Conservation (phyloP, 352 stramenopile species). For the Pilasporangium apinafurcum region DNA sequence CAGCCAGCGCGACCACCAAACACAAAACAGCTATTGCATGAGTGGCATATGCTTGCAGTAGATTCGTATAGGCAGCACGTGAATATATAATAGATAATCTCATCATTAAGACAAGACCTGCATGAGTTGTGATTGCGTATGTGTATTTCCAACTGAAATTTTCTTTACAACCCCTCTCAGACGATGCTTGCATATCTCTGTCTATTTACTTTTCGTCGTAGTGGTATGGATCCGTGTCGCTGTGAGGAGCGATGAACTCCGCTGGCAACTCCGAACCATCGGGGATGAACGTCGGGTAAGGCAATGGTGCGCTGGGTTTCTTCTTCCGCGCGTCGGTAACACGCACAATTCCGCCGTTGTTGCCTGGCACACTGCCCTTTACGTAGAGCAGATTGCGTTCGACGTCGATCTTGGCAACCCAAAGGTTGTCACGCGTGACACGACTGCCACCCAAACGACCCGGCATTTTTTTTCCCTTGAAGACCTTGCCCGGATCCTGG, state of each 20-base stretch:
- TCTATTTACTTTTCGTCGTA: conserved; percentile 75
- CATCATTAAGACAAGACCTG: too few relatives aligned
- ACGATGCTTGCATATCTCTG: too few relatives aligned
- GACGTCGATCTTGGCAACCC: conserved; percentile 89
- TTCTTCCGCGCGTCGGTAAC: conserved; percentile 88
- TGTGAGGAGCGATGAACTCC: conserved; percentile 73
- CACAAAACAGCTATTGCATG: too few relatives aligned
- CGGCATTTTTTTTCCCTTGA: conserved; percentile 99
- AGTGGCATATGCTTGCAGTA: too few relatives aligned
- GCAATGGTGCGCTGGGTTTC: conserved; percentile 41
- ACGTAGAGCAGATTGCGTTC: conserved; percentile 93
- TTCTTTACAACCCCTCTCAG: too few relatives aligned
- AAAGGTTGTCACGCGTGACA: conserved; percentile 96
- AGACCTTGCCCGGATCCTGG: conserved; percentile 97
- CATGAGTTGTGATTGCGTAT: too few relatives aligned
- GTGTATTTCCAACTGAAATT: too few relatives aligned
- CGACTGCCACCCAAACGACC: conserved; percentile 94
- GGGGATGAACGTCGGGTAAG: conserved; percentile 78
- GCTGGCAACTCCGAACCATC: conserved; percentile 42
- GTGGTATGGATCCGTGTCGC: conserved; percentile 76
- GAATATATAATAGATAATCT: too few relatives aligned
- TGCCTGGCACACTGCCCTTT: conserved; percentile 89
- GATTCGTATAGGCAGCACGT: too few relatives aligned
- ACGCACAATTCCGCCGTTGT: conserved; percentile 82
- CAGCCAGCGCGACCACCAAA: too few relatives aligned